Percentiles rank a stretch among this genome's conserved stretches.
Conservation (phyloP, 2,329 filamentous ascomycete genomes). For the Xylaria polymorpha region DNA sequence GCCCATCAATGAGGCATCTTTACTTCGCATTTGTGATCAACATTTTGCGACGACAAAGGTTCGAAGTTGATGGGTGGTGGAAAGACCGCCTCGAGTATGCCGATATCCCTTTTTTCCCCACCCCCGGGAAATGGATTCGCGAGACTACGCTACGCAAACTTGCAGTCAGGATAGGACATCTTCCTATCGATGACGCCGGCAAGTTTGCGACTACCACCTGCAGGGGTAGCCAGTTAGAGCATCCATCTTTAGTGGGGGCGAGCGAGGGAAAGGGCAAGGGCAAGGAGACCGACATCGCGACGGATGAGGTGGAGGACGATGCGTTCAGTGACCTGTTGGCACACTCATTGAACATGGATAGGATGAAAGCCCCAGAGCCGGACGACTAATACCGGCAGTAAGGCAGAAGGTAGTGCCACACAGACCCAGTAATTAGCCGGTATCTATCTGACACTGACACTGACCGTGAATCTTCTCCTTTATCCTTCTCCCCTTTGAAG, state of each 20-base stretch:
- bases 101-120: slow-evolving; percentile 22
- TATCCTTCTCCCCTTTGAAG: slow-evolving; percentile 19
- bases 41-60: slow-evolving; percentile 27
- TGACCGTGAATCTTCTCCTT: slow-evolving; percentile 17
- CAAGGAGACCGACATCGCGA: slow-evolving; percentile 25
- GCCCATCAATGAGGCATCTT: slow-evolving; percentile 31
- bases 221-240: slow-evolving; percentile 25
- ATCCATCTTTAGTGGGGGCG: slow-evolving; percentile 22
- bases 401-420: slow-evolving; percentile 21
- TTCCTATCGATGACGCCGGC: slow-evolving; percentile 26
- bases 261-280: slow-evolving; percentile 24
- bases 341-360: slow-evolving; percentile 24
- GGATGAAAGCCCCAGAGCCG: slow-evolving; percentile 21
- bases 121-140: slow-evolving; percentile 23
- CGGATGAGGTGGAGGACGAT: slow-evolving; percentile 28
- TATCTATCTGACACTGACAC: slow-evolving; percentile 19
- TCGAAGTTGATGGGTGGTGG: slow-evolving; percentile 28
- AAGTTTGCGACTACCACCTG: slow-evolving; percentile 27
- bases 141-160: slow-evolving; percentile 30
- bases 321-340: slow-evolving; percentile 27
- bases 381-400: slow-evolving; percentile 28
- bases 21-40: slow-evolving; percentile 32
- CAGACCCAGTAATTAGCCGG: slow-evolving; percentile 17
- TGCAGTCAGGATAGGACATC: slow-evolving; percentile 25
- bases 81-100: slow-evolving; percentile 24